Evolutionary conservation across 495 filamentous ascomycete genomes (phyloP), one percentile per base, ranked within the genome.

Genomic region (Hypomontagnella submonticulosa): DNA sequence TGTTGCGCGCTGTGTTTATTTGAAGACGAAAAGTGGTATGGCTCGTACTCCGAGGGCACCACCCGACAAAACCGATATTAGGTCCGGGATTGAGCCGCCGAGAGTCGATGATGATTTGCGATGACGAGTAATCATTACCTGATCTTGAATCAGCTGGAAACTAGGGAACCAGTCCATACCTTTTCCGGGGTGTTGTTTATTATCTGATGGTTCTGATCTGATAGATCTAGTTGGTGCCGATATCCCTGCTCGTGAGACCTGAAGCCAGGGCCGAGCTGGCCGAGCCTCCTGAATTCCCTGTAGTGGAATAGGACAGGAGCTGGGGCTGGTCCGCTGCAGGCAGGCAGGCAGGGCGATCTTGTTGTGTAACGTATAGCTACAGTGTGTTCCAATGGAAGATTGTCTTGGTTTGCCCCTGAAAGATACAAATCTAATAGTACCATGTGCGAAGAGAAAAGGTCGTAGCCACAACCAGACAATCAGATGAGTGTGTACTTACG

Each of bases 131-230:
- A 69, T 63, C 43, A 55, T 69, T 69, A 61, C 59, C 34, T 59
- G 66, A 69, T 60, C 47, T 57, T 69, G 66, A 69, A 69, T 69
- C 66, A 69, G 66, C 60, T 69, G 15, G 32, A 37, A 52, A 57
- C 56, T 61, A 65, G 40, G 40, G 46, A 42, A 44, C 34, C 34
- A 51, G 15, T 4, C 55, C 38, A 55, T 64, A 42, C 61, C 56
- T 18, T 30, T 44, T 65, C 57, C 10, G 50, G 50, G 4, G 34
- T 16, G 9, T 49, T 69, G 55, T 61, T 64, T 65, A 65, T 69
- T 55, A 61, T n/a, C n/a, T n/a, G 36, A 57, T 55, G 49, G 58
- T 19, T 46, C 50, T 66, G 67, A 70, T 70, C 67, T 70, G 62
- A 66, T 70, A 70, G 66, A 36, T 37, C 52, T 62, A 61, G 51